Evolutionary conservation across 306 rosid genomes (phyloP).

Genomic region (Heteromeles arbutifolia): DNA sequence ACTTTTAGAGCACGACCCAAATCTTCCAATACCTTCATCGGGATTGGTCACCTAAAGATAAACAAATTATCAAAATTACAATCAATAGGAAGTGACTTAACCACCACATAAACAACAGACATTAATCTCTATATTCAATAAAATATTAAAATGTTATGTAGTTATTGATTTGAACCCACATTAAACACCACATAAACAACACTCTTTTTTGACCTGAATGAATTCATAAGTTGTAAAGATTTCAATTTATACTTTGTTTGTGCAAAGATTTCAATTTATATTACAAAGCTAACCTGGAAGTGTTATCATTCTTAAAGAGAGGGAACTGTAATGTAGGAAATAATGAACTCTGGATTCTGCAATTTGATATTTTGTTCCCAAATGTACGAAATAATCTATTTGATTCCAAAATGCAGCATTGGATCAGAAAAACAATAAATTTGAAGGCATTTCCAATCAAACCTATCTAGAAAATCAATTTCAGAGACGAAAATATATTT

Average conservation of each 20-base stretch:
- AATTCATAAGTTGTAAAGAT: no score
- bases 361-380: neutral
- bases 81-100: neutral
- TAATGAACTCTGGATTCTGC: neutral
- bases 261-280: neutral
- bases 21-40: slow-evolving; percentile 15
- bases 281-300: neutral
- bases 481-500: neutral
- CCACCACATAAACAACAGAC: neutral
- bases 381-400: neutral
- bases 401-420: neutral
- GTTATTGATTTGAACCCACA: neutral
- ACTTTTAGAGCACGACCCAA: slow-evolving; percentile 24
- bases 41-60: slow-evolving; percentile 33
- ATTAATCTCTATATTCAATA: neutral
- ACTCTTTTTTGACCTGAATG: neutral
- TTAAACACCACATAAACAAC: neutral
- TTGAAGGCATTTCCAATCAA: neutral
- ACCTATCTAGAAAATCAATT: neutral
- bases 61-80: slow-evolving; percentile 10
- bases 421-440: neutral
- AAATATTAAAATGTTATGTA: neutral
- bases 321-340: neutral
- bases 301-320: neutral
- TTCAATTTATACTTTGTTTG: no score